Conservation (phyloP, 2,329 filamentous ascomycete genomes). For the Rhytidhysteron rufulum region DNA sequence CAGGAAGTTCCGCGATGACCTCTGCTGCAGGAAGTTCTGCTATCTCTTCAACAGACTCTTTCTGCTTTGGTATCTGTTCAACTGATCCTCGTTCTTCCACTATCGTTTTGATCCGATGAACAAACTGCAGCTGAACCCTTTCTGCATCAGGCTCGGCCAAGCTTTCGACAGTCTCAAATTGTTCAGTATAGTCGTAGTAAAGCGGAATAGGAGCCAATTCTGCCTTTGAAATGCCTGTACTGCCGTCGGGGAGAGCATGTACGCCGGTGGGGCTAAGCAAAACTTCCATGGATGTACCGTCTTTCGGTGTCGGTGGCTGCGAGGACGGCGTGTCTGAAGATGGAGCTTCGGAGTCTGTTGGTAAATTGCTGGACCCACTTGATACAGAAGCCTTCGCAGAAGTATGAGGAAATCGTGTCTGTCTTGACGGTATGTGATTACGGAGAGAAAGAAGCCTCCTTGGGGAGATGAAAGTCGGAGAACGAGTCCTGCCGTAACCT, state of each 20-base stretch:
- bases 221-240: conserved; percentile 25
- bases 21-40: conserved; percentile 8
- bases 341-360: conserved; percentile 37
- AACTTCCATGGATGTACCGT: conserved; percentile 33
- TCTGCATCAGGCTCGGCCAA: conserved; percentile 13
- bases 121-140: conserved; percentile 33
- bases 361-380: conserved; percentile 26
- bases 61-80: conserved; percentile 9
- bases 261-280: conserved; percentile 14
- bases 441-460: conserved; percentile 16
- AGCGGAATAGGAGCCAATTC: conserved; percentile 11
- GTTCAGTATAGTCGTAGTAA: conserved; percentile 37
- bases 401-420: conserved; percentile 16
- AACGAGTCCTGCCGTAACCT: conserved; percentile 12
- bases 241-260: conserved; percentile 23
- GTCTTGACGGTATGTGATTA: conserved; percentile 18
- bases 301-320: conserved; percentile 41
- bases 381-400: conserved; percentile 22
- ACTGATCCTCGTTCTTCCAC: conserved; percentile 32
- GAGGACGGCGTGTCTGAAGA: conserved; percentile 43
- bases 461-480: conserved; percentile 8
- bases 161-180: conserved; percentile 28
- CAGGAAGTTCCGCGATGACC: conserved; percentile 23
- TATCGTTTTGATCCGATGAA: conserved; percentile 40
- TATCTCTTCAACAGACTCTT: conserved; percentile 2